Conservation (phyloP, 73 alveolate genomes). For the Effrenium voratum region DNA sequence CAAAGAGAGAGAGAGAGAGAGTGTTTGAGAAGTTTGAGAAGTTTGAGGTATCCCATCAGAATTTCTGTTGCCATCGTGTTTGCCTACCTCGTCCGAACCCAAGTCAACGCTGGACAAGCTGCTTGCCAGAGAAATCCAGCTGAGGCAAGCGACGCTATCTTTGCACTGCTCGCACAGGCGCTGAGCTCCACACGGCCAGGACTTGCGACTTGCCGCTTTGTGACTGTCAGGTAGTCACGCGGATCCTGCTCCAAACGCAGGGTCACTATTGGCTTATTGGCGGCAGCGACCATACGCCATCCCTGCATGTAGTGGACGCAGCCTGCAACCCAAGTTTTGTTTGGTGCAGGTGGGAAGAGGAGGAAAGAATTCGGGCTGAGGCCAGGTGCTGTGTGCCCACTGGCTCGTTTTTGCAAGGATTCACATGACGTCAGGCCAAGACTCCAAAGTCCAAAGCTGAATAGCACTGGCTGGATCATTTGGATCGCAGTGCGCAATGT, state of each 20-base stretch:
- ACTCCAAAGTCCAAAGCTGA: neutral
- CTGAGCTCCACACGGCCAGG: neutral
- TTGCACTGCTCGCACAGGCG: slow-evolving; percentile 80
- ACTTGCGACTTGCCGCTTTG: neutral
- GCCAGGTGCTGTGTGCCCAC: neutral
- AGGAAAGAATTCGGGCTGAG: slow-evolving; percentile 18
- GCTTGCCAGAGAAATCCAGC: neutral
- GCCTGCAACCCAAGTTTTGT: neutral
- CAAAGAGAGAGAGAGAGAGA: neutral
- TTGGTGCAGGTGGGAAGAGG: slow-evolving; percentile 11
- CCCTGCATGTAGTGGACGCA: neutral
- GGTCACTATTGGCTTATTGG: slow-evolving; percentile 79
- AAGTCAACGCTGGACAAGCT: neutral
- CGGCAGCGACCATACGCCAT: slow-evolving; percentile 80
- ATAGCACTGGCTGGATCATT: neutral
- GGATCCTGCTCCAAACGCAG: slow-evolving; percentile 48
- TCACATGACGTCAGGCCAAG: neutral
- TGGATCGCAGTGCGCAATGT: neutral
- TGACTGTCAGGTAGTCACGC: slow-evolving; percentile 45
- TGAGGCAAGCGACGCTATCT: slow-evolving; percentile 77
- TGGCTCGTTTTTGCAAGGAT: neutral
- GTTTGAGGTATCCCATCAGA: slow-evolving; percentile 42
- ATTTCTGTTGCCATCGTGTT: slow-evolving; percentile 84
- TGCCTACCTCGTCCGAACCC: slow-evolving; percentile 45
- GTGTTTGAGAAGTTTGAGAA: neutral